phyloP scores from a whole-genome alignment of 352 stramenopile genomes.

The Globisporangium nodosum region DNA sequence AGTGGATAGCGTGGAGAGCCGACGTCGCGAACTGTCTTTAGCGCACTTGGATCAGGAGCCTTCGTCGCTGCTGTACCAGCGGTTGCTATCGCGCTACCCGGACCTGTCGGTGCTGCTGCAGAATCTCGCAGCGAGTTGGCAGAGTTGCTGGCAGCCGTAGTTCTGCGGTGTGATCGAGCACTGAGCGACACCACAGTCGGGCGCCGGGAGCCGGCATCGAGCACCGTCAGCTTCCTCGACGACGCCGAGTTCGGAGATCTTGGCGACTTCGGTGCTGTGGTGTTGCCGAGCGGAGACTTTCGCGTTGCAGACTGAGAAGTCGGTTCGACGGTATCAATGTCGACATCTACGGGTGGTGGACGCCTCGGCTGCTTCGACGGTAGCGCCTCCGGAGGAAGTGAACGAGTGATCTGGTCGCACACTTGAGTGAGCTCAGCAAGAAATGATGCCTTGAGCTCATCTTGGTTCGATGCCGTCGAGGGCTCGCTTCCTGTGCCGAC shows the following conservation, averaged over 20 bases:
- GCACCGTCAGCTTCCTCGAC: constrained; percentile 3
- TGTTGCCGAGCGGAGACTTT: background rate
- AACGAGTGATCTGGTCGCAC: constrained; percentile 23
- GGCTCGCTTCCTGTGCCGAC: constrained; percentile 4
- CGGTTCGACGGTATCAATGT: background rate
- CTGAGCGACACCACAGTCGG: background rate
- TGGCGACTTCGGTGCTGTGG: background rate
- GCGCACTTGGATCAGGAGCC: background rate
- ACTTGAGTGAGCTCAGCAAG: constrained; percentile 25
- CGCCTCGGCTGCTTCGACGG: background rate
- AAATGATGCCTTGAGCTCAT: constrained; percentile 23
- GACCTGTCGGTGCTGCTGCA: background rate
- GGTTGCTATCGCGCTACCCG: background rate
- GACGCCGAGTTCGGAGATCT: background rate
- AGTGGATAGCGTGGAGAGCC: background rate
- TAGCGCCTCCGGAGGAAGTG: constrained; percentile 17
- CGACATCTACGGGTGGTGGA: background rate
- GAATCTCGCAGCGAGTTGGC: background rate
- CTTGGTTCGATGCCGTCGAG: constrained; percentile 7
- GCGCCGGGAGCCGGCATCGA: background rate
- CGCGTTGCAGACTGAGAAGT: background rate
- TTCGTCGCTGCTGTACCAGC: background rate
- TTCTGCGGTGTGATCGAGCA: background rate
- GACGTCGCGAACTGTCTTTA: background rate
- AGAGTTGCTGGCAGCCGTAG: constrained; percentile 1